phyloP scores from a whole-genome alignment of 352 stramenopile species.

The Pythium monospermum region DNA sequence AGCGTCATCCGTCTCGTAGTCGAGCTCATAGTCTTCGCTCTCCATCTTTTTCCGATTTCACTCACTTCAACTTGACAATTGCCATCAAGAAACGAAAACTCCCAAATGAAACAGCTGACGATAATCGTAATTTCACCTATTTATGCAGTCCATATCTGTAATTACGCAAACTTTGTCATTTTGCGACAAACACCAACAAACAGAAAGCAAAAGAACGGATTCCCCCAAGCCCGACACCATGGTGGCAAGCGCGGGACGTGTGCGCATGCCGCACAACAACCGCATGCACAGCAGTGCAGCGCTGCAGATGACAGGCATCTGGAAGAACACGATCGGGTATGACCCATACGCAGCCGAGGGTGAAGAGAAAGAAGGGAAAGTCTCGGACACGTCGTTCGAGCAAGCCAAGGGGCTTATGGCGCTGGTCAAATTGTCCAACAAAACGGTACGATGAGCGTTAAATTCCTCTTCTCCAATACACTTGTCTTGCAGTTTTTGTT shows the following conservation, averaged over 20 bases:
- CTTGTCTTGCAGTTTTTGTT: too few species aligned
- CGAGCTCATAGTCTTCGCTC: conserved; percentile 23
- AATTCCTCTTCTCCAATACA: too few species aligned
- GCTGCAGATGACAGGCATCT: conserved; percentile 96
- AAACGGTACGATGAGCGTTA: conserved; percentile 73
- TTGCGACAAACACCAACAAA: conserved; percentile 2
- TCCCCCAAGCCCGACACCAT: conserved; percentile 66
- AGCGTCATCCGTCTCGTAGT: conserved; percentile 20
- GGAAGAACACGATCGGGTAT: conserved; percentile 96
- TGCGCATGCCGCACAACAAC: conserved; percentile 97
- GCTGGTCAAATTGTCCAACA: conserved; percentile 93
- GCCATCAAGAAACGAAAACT: not conserved
- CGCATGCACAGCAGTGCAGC: conserved; percentile 91
- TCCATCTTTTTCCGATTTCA: conserved; percentile 17
- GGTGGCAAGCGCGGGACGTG: conserved; percentile 81
- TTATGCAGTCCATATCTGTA: conserved; percentile 7
- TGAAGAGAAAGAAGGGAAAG: conserved; percentile 51
- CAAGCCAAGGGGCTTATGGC: conserved; percentile 92
- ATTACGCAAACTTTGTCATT: not conserved
- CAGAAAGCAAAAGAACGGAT: not conserved
- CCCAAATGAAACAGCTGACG: conserved; percentile 12
- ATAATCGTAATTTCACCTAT: conserved; percentile 1
- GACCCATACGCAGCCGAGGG: conserved; percentile 88
- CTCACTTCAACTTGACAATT: conserved; percentile 13
- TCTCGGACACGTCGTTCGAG: conserved; percentile 73